phyloP scores from a whole-genome alignment of 495 filamentous ascomycete species.

The Penicillium coffeae region DNA sequence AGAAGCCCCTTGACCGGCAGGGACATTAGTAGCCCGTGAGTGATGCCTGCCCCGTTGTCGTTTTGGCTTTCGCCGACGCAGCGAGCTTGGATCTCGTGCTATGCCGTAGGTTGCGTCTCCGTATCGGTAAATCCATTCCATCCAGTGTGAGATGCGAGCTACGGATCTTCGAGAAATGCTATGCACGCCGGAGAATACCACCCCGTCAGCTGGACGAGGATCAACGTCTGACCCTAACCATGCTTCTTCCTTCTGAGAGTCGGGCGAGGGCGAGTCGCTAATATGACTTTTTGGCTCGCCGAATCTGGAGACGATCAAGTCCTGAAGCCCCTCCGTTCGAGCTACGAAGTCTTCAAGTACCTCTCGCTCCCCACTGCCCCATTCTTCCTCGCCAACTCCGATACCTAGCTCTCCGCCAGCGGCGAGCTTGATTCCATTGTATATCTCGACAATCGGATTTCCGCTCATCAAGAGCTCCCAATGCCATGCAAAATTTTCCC shows the following conservation, averaged over 20 bases:
- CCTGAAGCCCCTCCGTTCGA: slow-evolving; percentile 64
- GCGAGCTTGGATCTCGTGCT: slow-evolving; percentile 62
- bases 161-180: slow-evolving; percentile 62
- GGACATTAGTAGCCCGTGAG: slow-evolving; percentile 4
- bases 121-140: slow-evolving; percentile 75
- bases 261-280: slow-evolving; percentile 8
- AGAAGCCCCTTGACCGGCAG: slow-evolving; percentile 7
- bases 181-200: slow-evolving; percentile 77
- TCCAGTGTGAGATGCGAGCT: slow-evolving; percentile 69
- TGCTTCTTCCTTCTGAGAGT: slow-evolving; percentile 5
- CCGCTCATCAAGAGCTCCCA: slow-evolving; percentile 92
- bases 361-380: slow-evolving; percentile 86
- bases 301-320: slow-evolving; percentile 82
- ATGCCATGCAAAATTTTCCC: slow-evolving; percentile 71
- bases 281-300: slow-evolving; percentile 46
- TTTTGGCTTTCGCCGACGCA: slow-evolving; percentile 41
- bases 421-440: slow-evolving; percentile 83
- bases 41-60: slow-evolving; percentile 17
- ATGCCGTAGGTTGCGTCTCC: slow-evolving; percentile 80
- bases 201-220: slow-evolving; percentile 70
- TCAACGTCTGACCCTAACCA: slow-evolving; percentile 67
- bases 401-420: slow-evolving; percentile 88
- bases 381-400: slow-evolving; percentile 90
- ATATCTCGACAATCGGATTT: slow-evolving; percentile 76
- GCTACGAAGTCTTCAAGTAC: slow-evolving; percentile 80